Percentiles rank a stretch among this genome's conserved stretches.
Conservation (phyloP, 2,329 filamentous ascomycete species). For the Davidsoniella virescens region DNA sequence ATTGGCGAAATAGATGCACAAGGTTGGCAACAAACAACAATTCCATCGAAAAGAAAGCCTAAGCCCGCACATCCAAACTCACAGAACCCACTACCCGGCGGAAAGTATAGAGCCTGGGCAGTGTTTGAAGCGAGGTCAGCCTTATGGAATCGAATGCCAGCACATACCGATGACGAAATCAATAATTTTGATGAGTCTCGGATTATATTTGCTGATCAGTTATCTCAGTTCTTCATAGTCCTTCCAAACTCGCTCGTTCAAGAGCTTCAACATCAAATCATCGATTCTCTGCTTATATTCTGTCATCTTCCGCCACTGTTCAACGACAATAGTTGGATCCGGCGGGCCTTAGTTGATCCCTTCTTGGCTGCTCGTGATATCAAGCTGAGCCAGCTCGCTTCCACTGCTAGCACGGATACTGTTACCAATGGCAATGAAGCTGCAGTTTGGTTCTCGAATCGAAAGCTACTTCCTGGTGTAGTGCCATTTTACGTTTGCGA, state of each 20-base stretch:
- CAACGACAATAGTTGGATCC: not conserved
- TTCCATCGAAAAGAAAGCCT: not conserved
- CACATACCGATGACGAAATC: conserved; percentile 57
- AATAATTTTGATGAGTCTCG: conserved; percentile 70
- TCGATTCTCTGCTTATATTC: conserved; percentile 58
- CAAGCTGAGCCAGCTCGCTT: not conserved
- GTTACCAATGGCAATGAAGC: not conserved
- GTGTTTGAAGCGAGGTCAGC: conserved; percentile 35
- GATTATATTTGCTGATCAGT: conserved; percentile 63
- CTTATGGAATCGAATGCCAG: conserved; percentile 40
- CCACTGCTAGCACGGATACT: not conserved
- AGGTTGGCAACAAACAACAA: conserved; percentile 41
- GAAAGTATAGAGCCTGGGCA: conserved; percentile 26
- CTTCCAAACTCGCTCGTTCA: conserved; percentile 26
- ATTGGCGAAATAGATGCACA: conserved; percentile 57
- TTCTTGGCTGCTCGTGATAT: not conserved
- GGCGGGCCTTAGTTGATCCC: conserved; percentile 17
- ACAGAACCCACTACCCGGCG: no score
- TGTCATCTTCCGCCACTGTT: conserved; percentile 30
- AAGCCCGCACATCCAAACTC: conserved; percentile 8
- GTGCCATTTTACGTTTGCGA: conserved; percentile 2
- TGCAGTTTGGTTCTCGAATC: not conserved
- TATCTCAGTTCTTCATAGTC: conserved; percentile 44
- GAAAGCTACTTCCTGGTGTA: conserved; percentile 1
- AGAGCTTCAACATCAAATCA: conserved; percentile 28